Evolutionary conservation across 2,329 filamentous ascomycete species (phyloP).

Genomic region (Colletotrichum aenigma): DNA sequence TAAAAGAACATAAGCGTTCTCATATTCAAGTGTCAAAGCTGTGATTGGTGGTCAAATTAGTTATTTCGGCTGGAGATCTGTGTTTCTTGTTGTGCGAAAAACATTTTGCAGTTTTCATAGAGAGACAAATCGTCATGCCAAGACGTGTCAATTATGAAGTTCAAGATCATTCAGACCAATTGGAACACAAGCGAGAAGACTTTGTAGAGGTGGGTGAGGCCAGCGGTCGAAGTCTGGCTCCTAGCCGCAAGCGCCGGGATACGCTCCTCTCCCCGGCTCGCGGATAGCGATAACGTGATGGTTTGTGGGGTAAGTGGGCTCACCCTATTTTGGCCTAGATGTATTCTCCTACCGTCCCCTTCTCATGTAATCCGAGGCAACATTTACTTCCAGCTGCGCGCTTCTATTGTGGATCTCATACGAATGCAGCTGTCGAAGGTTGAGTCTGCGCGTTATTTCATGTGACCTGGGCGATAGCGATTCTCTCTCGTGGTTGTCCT

Average conservation of each 20-base stretch:
- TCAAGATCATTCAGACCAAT: not conserved
- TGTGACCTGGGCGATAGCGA: not conserved
- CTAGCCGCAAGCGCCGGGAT: not conserved
- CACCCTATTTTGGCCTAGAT: not conserved
- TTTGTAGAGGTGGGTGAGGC: not conserved
- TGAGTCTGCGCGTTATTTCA: not conserved
- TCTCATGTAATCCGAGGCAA: accelerated
- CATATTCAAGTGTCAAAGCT: not conserved
- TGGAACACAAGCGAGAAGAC: not conserved
- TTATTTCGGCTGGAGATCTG: not conserved
- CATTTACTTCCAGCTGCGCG: not conserved
- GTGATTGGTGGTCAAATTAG: not conserved
- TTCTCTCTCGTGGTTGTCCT: accelerated
- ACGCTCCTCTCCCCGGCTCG: not conserved
- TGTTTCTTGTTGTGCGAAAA: not conserved
- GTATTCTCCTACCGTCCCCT: not conserved
- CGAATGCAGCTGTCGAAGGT: not conserved
- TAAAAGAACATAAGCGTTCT: accelerated
- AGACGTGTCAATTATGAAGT: not conserved
- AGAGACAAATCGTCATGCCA: not conserved
- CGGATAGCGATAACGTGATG: not conserved
- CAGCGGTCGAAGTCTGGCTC: not conserved
- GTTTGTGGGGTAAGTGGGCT: not conserved
- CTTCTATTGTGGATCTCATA: not conserved
- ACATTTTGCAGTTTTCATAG: not conserved